A percentile compares a stretch with the other conserved stretches of the same genome.
These are phyloP conservation scores for Persicaria maculosa DNA, from an alignment of 148 eudicot species.

Conservation along the genomic window DNA sequence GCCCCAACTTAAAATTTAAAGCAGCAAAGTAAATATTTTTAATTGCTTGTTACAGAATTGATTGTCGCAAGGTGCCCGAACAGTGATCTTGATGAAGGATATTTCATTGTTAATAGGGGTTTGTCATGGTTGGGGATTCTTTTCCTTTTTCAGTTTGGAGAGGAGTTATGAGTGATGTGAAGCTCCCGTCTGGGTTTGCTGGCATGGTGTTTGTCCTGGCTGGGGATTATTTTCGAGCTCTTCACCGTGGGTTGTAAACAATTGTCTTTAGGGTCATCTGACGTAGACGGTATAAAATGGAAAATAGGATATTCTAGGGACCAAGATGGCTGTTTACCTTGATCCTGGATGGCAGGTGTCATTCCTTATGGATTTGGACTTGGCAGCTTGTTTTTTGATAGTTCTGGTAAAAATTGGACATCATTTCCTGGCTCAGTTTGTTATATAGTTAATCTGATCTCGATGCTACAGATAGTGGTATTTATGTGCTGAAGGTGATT, in stretches of 20 bases:
- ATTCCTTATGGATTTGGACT: neutral
- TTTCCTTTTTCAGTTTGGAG: neutral
- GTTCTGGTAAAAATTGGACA: neutral
- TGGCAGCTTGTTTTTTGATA: conserved; percentile 6
- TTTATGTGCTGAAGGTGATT: neutral
- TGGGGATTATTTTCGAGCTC: neutral
- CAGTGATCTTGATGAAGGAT: conserved; percentile 70
- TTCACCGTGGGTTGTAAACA: neutral
- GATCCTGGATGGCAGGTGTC: neutral
- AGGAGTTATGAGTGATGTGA: neutral
- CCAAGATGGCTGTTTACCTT: neutral
- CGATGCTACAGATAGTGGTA: neutral
- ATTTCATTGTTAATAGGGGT: neutral
- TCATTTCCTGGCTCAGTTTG: neutral
- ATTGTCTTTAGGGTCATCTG: neutral
- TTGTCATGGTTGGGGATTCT: conserved; percentile 3
- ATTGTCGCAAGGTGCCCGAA: conserved; percentile 75
- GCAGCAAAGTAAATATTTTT: conserved; percentile 38
- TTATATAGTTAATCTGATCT: neutral
- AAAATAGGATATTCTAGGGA: neutral
- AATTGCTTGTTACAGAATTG: conserved; percentile 72
- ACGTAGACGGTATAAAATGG: neutral
- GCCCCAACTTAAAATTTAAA: conserved; percentile 18
- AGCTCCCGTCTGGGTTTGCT: neutral
- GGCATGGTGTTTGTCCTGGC: neutral